Evolutionary conservation across 805 yeast genomes (phyloP).

Genomic region (Sugiyamaella lignohabitans): DNA sequence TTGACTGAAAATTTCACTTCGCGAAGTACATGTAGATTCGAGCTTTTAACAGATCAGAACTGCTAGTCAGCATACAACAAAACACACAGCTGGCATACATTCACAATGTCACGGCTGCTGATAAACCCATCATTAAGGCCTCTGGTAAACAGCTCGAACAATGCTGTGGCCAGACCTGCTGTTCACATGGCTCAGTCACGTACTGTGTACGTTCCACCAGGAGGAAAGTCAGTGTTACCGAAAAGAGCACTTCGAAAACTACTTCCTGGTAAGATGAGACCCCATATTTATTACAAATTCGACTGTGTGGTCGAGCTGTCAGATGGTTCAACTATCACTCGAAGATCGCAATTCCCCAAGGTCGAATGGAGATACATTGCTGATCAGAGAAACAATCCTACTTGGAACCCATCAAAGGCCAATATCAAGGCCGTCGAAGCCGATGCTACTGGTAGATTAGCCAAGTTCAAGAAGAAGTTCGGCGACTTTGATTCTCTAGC

Average conservation of each 20-base stretch:
- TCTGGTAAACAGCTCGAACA: too few species aligned
- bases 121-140: too few species aligned
- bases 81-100: too few species aligned
- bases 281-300: constrained; percentile 87
- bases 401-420: constrained; percentile 85
- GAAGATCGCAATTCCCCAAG: constrained; percentile 85
- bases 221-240: constrained; percentile 13
- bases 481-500: constrained; percentile 23
- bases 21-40: too few species aligned
- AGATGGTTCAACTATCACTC: constrained; percentile 82
- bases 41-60: too few species aligned
- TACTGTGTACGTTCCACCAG: constrained; percentile 17
- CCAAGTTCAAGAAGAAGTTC: constrained; percentile 33
- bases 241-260: constrained; percentile 26
- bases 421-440: constrained; percentile 70
- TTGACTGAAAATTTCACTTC: too few species aligned
- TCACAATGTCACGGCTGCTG: too few species aligned
- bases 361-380: constrained; percentile 76
- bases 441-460: constrained; percentile 74
- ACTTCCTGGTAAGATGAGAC: constrained; percentile 73
- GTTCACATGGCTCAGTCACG: too few species aligned
- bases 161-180: too few species aligned
- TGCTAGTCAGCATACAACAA: too few species aligned
- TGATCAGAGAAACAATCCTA: constrained; percentile 79
- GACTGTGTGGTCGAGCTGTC: constrained; percentile 83